These are phyloP conservation scores for Rhodotorula sp. DNA, from an alignment of 1,284 basidiomycete species.

Conservation along the genomic window DNA sequence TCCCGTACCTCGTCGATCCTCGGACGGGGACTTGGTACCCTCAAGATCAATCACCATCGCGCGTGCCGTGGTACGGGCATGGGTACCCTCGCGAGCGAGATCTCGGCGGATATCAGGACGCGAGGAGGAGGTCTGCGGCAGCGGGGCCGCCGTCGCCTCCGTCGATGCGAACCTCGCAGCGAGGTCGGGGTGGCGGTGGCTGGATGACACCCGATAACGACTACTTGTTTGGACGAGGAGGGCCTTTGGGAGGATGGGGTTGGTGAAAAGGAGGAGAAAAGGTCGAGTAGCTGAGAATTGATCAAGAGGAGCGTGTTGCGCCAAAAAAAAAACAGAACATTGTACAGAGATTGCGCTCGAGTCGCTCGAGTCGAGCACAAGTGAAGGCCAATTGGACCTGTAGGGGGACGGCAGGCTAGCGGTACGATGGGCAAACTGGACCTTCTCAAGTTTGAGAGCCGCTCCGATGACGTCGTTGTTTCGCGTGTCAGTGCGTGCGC, in stretches of 20 bases:
- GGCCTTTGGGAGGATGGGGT: background rate
- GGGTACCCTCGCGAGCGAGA: conserved; percentile 1
- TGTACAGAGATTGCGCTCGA: too few relatives aligned
- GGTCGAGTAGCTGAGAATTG: too few relatives aligned
- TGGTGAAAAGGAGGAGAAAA: background rate
- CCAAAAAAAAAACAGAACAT: too few relatives aligned
- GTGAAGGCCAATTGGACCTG: too few relatives aligned
- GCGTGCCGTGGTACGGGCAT: background rate
- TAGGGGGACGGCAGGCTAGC: too few relatives aligned
- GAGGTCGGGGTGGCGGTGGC: background rate
- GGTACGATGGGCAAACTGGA: background rate
- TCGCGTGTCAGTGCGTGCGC: background rate
- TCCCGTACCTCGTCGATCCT: background rate
- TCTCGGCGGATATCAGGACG: background rate
- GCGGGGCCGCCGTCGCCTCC: too few relatives aligned
- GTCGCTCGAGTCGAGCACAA: too few relatives aligned
- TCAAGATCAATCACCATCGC: background rate
- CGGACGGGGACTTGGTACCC: background rate
- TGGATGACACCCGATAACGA: background rate
- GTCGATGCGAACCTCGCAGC: background rate
- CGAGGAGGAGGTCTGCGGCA: too few relatives aligned
- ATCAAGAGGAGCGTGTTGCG: too few relatives aligned
- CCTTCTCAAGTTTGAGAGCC: background rate
- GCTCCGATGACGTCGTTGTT: background rate
- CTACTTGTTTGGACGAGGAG: background rate